Evolutionary conservation across 306 rosid species (phyloP).

Genomic region (Prunus kanzakura): DNA sequence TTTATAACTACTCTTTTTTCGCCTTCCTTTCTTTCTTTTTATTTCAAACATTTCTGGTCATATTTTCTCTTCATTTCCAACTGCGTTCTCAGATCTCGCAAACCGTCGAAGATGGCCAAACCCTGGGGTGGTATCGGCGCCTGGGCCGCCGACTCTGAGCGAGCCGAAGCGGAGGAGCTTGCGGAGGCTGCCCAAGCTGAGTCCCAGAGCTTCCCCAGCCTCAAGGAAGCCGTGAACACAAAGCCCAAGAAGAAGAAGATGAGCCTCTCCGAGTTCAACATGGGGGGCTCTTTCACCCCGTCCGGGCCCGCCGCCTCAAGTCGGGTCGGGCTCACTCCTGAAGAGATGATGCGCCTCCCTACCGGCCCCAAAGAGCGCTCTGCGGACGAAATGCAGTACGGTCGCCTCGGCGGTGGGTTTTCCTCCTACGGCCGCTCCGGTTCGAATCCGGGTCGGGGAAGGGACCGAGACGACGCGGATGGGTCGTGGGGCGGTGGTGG

Average conservation of each 20-base stretch:
- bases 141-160: conserved; percentile 97
- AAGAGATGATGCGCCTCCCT: conserved; percentile 81
- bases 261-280: conserved; percentile 35
- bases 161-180: conserved; percentile 80
- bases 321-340: conserved; percentile 50
- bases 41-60: not conserved
- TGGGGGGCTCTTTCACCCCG: conserved; percentile 1
- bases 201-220: conserved; percentile 70
- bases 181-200: conserved; percentile 35
- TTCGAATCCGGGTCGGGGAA: conserved; percentile 31
- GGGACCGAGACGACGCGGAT: conserved; percentile 66
- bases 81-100: conserved; percentile 42
- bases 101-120: conserved; percentile 52
- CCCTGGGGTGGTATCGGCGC: conserved; percentile 90
- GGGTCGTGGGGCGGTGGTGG: conserved; percentile 82
- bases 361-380: conserved; percentile 83
- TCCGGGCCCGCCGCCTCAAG: conserved; percentile 1
- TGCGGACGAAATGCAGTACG: conserved; percentile 68
- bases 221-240: conserved; percentile 60
- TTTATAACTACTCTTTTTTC: not conserved
- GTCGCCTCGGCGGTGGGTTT: conserved; percentile 73
- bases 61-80: not conserved
- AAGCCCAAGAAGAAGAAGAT: conserved; percentile 82
- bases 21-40: not conserved
- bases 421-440: conserved; percentile 50